phyloP scores from a whole-genome alignment of 345 rosid genomes.

The Sonneratia caseolaris region DNA sequence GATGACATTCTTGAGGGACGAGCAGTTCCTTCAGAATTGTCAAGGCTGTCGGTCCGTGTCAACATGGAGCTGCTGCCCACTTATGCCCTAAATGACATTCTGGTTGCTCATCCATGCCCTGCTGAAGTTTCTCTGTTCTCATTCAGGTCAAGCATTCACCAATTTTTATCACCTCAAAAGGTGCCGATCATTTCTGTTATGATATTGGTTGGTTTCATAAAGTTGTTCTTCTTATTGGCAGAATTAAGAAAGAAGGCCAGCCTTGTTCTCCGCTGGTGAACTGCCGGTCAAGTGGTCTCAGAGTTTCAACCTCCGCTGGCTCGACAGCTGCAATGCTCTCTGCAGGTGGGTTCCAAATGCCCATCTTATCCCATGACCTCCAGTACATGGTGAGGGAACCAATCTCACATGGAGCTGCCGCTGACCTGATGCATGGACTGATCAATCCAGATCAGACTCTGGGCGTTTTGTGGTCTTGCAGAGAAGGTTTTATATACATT shows the following conservation, averaged over 20 bases:
- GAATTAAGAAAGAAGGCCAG: constrained; percentile 41
- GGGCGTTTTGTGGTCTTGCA: constrained; percentile 54
- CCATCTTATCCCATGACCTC: constrained; percentile 52
- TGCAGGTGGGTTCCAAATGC: constrained; percentile 79
- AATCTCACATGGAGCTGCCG: constrained; percentile 36
- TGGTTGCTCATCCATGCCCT: constrained; percentile 77
- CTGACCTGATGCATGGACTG: constrained; percentile 52
- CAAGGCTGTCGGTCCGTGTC: constrained; percentile 49
- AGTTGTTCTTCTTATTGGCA: constrained; percentile 14
- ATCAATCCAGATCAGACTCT: constrained; percentile 39
- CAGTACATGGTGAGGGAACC: constrained; percentile 94
- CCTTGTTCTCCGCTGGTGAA: constrained; percentile 34
- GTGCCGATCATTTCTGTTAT: neutral
- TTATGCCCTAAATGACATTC: constrained; percentile 66
- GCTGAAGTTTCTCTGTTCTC: constrained; percentile 76
- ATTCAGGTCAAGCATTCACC: constrained; percentile 40
- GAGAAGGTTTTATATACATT: constrained; percentile 53
- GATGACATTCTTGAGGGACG: constrained; percentile 57
- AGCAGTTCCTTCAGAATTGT: constrained; percentile 38
- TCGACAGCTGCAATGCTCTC: constrained; percentile 91
- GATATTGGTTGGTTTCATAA: neutral
- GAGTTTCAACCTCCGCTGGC: constrained; percentile 84
- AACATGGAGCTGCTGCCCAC: constrained; percentile 51
- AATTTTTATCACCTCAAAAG: neutral
- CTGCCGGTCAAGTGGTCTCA: constrained; percentile 82